Evolutionary conservation across 108 stramenopile genomes (phyloP).

Genomic region (Cyclotella atomus): DNA sequence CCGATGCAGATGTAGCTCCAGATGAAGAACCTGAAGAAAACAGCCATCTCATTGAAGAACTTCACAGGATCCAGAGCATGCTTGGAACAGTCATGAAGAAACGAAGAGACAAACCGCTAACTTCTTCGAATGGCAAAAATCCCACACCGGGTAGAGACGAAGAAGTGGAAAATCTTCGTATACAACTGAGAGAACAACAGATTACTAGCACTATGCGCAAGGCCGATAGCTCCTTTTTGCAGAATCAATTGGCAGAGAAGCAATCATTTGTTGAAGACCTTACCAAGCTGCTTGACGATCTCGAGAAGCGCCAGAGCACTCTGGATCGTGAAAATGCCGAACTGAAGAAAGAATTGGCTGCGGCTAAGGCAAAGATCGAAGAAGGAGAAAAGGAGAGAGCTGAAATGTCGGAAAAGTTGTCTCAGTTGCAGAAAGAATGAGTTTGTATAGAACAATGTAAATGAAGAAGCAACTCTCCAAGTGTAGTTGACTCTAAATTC

Average conservation of each 20-base stretch:
- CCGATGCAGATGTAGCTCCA: neutral
- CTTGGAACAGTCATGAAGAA: conserved; percentile 77
- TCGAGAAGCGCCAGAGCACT: conserved; percentile 71
- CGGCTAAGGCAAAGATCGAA: conserved; percentile 18
- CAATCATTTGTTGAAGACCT: conserved; percentile 31
- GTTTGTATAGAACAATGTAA: neutral
- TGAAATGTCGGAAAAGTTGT: neutral
- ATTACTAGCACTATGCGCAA: conserved; percentile 62
- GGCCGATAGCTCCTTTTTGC: conserved; percentile 78
- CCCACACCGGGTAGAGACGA: conserved; percentile 41
- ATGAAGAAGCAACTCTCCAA: neutral
- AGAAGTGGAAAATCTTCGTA: conserved; percentile 68
- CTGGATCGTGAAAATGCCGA: conserved; percentile 70
- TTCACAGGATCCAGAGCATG: conserved; percentile 77
- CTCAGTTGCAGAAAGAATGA: neutral
- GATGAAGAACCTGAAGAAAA: conserved; percentile 26
- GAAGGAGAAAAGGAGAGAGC: conserved; percentile 2
- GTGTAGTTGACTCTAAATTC: neutral
- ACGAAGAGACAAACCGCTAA: conserved; percentile 31
- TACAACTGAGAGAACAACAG: conserved; percentile 71
- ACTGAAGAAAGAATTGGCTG: conserved; percentile 32
- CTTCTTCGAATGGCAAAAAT: neutral
- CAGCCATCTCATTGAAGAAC: conserved; percentile 55
- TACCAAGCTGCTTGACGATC: conserved; percentile 48
- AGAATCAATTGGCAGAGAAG: conserved; percentile 73